Percentiles rank a stretch among this genome's conserved stretches.
phyloP scores from a whole-genome alignment of 2,329 filamentous ascomycete genomes.

The Botrytis galanthina region DNA sequence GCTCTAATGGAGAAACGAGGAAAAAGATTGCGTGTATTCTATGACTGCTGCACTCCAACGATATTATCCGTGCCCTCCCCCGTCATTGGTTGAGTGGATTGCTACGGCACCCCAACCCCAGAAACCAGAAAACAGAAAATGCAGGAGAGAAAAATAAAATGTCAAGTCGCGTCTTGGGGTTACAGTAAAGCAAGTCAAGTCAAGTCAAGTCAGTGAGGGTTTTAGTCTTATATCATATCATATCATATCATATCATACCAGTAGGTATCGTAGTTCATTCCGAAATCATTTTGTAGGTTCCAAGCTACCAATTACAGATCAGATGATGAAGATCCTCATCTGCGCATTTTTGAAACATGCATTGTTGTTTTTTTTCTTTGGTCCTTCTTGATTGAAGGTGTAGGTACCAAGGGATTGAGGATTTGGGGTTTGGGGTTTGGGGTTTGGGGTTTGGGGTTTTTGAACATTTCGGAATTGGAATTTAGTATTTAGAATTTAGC shows the following conservation, averaged over 20 bases:
- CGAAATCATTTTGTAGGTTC: background rate
- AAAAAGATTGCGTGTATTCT: background rate
- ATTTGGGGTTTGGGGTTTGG: background rate
- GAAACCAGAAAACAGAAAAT: too few species aligned
- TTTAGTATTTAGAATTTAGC: too few species aligned
- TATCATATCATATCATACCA: too few species aligned
- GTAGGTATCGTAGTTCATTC: too few species aligned
- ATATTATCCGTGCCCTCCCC: background rate
- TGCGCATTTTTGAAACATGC: background rate
- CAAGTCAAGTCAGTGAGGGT: background rate
- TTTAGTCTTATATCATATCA: too few species aligned
- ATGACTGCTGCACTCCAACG: background rate
- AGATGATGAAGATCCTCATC: conserved; percentile 4
- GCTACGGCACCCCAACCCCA: background rate
- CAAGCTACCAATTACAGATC: background rate
- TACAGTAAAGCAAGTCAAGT: too few species aligned
- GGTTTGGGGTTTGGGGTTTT: background rate
- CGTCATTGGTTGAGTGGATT: background rate
- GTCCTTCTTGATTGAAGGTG: background rate
- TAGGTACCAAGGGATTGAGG: too few species aligned
- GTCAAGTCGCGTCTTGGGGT: background rate
- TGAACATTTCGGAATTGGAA: background rate
- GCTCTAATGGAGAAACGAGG: background rate
- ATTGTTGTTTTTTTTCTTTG: background rate
- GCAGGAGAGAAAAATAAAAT: background rate